Conservation (phyloP, 805 yeast genomes). For the Wickerhamomyces rabaulensis region DNA sequence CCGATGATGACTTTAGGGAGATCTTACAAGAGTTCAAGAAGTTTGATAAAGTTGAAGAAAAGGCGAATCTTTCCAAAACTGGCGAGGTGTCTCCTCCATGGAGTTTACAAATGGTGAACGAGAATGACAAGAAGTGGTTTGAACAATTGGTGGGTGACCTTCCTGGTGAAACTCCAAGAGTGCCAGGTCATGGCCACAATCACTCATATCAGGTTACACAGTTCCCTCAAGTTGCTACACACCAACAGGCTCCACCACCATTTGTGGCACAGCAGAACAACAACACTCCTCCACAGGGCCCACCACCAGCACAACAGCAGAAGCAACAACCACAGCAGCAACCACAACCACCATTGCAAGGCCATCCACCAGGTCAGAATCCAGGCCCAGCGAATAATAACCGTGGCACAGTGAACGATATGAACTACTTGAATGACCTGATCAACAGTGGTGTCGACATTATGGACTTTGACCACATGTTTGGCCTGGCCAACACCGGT, state of each 20-base stretch:
- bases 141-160: constrained; percentile 16
- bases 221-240: not conserved
- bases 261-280: not conserved
- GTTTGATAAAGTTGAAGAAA: constrained; percentile 7
- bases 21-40: constrained; percentile 5
- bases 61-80: not conserved
- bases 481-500: not conserved
- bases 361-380: not conserved
- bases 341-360: not conserved
- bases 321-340: not conserved
- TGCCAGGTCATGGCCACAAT: not conserved
- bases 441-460: not conserved
- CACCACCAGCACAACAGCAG: not conserved
- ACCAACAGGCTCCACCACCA: not conserved
- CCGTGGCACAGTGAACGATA: not conserved
- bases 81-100: constrained; percentile 1
- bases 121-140: constrained; percentile 19
- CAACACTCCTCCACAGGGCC: not conserved
- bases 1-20: constrained; percentile 8
- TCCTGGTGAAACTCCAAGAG: not conserved
- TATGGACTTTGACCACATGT: not conserved
- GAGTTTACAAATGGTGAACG: constrained; percentile 8
- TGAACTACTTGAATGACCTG: not conserved
- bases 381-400: not conserved
- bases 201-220: not conserved